A percentile compares a stretch with the other conserved stretches of the same genome.
Conservation (phyloP, 306 rosid genomes). For the Nissolia schottii region DNA sequence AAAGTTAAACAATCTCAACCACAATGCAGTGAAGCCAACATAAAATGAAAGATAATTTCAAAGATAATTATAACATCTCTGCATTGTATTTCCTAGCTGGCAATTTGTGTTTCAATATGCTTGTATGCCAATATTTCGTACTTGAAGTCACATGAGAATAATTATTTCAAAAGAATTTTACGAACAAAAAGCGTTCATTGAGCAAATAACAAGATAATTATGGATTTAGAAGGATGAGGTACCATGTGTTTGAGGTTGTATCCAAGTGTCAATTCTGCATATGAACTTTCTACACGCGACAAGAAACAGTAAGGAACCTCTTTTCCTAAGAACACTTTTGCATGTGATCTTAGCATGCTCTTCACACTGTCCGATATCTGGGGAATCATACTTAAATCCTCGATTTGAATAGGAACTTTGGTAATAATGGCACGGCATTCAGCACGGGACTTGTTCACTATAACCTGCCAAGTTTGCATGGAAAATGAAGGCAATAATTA, state of each 20-base stretch:
- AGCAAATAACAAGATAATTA: background rate
- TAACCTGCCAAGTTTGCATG: constrained; percentile 47
- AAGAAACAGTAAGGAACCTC: constrained; percentile 81
- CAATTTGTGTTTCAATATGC: background rate
- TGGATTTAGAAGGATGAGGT: constrained; percentile 15
- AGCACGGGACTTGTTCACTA: constrained; percentile 90
- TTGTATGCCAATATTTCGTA: background rate
- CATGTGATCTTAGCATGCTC: constrained; percentile 60
- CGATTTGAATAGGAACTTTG: constrained; percentile 65
- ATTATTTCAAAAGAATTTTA: constrained; percentile 6
- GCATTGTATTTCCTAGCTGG: constrained; percentile 1
- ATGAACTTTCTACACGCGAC: constrained; percentile 61
- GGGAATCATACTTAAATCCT: constrained; percentile 62
- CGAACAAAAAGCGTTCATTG: constrained; percentile 4
- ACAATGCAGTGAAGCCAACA: background rate
- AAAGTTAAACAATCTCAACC: background rate
- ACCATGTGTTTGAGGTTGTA: constrained; percentile 87
- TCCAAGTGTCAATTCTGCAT: constrained; percentile 72
- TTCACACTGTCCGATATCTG: constrained; percentile 57
- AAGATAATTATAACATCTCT: background rate
- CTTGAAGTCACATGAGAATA: background rate
- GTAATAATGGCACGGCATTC: constrained; percentile 56
- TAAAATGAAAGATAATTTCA: too few species aligned
- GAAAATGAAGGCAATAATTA: background rate
- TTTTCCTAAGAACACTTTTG: constrained; percentile 70